Base-by-base conservation (phyloP, 805 yeast genomes). In the Wickerhamomyces ciferrii region DNA sequence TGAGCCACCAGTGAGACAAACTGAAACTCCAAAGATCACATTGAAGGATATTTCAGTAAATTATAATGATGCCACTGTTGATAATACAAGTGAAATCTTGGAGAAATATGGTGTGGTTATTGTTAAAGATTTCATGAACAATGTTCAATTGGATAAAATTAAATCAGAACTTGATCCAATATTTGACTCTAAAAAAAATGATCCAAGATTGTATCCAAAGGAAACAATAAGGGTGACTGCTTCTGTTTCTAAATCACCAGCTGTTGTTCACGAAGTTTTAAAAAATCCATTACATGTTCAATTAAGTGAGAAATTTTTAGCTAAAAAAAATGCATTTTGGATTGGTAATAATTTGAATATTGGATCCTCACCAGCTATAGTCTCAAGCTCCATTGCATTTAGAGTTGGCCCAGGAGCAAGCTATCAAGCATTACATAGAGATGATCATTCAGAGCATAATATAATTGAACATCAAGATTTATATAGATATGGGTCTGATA, bases 371-470 rank as follows among this genome's bases (percentile, higher is more conserved):
- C 52, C 54, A 11, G 53, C 59, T 27, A 55, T 55, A 36, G 44
- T 46, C 18, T 54, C 54, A 42, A 52, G 56, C 20, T 47, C 52
- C 5, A 54, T 58, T 36, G 46, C 56, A 15, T 56, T 54, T 47
- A 47, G 59, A 37, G 52, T 59, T 41, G 61, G 62, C 1, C 62
- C 64, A 9, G 61, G 60, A n/a, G 60, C 62, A n/a, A 40, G 40
- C 8, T 32, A 43, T 39, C 64, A 60, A 48, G 53, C 50, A 18
- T 43, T 54, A 13, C 64, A 60, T 45, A 44, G 64, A 17, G 64
- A 60, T 41, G 64, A 60, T 42, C 46, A 47, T 23, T 35, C 54
- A 18, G 61, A 60, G 36, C 62, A 60, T 43, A 58, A 54, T n/a
- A 48, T 54, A 18, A 49, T 46, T 25, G 34, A 45, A 9, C 40